Evolutionary conservation across 768 basidiomycete genomes (phyloP).

Genomic region (Obba rivulosa): DNA sequence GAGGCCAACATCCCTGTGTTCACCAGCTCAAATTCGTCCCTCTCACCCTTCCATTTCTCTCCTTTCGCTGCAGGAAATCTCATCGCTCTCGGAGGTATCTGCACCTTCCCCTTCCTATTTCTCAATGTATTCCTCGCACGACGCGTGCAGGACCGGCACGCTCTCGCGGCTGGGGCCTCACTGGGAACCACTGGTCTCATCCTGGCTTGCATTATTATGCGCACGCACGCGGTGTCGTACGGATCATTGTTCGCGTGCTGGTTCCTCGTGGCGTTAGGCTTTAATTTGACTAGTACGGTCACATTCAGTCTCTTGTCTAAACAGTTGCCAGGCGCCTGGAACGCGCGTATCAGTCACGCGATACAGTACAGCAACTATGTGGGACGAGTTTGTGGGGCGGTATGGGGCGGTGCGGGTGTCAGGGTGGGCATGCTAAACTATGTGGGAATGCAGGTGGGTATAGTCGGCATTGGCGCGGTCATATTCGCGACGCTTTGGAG

Average conservation of each 20-base stretch:
- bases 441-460: slow-evolving; percentile 52
- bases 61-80: slow-evolving; percentile 66
- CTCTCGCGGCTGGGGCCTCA: slow-evolving; percentile 45
- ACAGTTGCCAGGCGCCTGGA: slow-evolving; percentile 60
- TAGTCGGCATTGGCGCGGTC: slow-evolving; percentile 52
- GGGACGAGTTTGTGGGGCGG: slow-evolving; percentile 59
- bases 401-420: slow-evolving; percentile 62
- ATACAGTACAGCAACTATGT: slow-evolving; percentile 68
- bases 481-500: slow-evolving; percentile 35
- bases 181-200: slow-evolving; percentile 49
- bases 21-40: slow-evolving; percentile 24
- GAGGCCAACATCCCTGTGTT: slow-evolving; percentile 66
- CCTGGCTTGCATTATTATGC: slow-evolving; percentile 43
- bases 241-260: slow-evolving; percentile 41
- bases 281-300: slow-evolving; percentile 64
- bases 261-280: slow-evolving; percentile 62
- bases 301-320: slow-evolving; percentile 64
- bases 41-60: slow-evolving; percentile 42
- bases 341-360: slow-evolving; percentile 45
- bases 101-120: slow-evolving; percentile 63
- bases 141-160: slow-evolving; percentile 53
- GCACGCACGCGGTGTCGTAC: slow-evolving; percentile 35
- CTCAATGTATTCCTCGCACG: slow-evolving; percentile 52
- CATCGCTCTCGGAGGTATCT: slow-evolving; percentile 60
- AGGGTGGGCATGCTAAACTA: slow-evolving; percentile 56